Evolutionary conservation across 495 filamentous ascomycete genomes (phyloP).

Genomic region (Penicillium tannophilum): DNA sequence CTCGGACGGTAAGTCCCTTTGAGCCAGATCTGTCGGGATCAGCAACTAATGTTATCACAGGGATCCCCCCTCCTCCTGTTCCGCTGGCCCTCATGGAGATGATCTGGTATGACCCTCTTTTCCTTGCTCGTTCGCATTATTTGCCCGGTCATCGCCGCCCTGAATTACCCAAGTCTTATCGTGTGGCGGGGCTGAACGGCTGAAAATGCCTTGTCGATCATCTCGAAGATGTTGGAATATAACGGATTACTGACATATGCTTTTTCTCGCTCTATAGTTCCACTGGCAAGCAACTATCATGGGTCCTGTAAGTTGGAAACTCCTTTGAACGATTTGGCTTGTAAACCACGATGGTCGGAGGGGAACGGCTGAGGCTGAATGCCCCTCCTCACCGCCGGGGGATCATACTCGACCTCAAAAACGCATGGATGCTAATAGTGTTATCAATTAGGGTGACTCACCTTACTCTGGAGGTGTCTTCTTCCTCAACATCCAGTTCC

Average conservation of each 20-base stretch:
- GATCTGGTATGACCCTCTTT: slow-evolving; percentile 77
- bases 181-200: slow-evolving; percentile 32
- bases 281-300: slow-evolving; percentile 99
- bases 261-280: slow-evolving; percentile 62
- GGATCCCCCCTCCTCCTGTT: slow-evolving; percentile 98
- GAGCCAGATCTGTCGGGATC: slow-evolving; percentile 1
- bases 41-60: slow-evolving; percentile 47
- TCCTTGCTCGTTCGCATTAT: slow-evolving; percentile 8
- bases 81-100: slow-evolving; percentile 93
- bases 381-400: slow-evolving; percentile 1
- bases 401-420: slow-evolving; percentile 14
- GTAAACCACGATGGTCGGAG: slow-evolving; percentile 7
- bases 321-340: neutral
- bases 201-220: slow-evolving; percentile 14
- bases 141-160: slow-evolving; percentile 14
- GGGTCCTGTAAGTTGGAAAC: slow-evolving; percentile 81
- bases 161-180: slow-evolving; percentile 18
- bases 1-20: slow-evolving; percentile 84
- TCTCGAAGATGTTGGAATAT: slow-evolving; percentile 13
- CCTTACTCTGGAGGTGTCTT: slow-evolving; percentile 98
- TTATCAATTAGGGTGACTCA: slow-evolving; percentile 69
- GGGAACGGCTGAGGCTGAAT: neutral
- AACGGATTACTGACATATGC: slow-evolving; percentile 22
- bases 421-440: slow-evolving; percentile 22
- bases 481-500: slow-evolving; percentile 98